A percentile compares a stretch with the other conserved stretches of the same genome.
Evolutionary conservation across 208 protist genomes (phyloP).

Genomic region (Crithidia sp.): DNA sequence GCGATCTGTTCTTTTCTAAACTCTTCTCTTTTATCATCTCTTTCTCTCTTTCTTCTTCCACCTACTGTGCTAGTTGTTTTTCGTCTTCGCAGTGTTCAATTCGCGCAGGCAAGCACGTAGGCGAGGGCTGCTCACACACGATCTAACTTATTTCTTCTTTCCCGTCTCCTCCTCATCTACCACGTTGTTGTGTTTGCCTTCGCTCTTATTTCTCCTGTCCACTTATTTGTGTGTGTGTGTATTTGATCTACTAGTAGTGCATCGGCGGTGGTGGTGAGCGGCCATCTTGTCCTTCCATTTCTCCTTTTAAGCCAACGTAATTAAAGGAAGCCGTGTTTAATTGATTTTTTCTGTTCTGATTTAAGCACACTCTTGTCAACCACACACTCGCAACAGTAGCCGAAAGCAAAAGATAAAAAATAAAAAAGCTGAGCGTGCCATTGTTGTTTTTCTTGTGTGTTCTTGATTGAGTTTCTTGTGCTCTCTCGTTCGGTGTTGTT

Average conservation of each 20-base stretch:
- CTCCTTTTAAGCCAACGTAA: not conserved
- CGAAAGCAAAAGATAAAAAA: too few species aligned
- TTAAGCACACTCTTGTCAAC: too few species aligned
- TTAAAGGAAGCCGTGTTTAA: not conserved
- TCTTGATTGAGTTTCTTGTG: constrained; percentile 7
- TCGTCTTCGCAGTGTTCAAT: not conserved
- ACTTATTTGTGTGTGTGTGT: not conserved
- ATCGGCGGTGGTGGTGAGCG: not conserved
- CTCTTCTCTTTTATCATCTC: not conserved
- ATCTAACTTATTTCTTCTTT: too few species aligned
- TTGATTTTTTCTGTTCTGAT: too few species aligned
- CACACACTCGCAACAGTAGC: too few species aligned
- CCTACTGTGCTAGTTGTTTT: not conserved
- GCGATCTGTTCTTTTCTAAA: not conserved
- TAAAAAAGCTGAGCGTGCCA: not conserved
- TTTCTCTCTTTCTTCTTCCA: not conserved
- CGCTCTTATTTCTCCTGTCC: too few species aligned
- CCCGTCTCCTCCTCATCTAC: too few species aligned
- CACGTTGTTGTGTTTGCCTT: too few species aligned
- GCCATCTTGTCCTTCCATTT: not conserved
- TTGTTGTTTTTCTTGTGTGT: constrained; percentile 6
- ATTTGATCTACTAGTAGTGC: not conserved
- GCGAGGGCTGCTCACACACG: too few species aligned
- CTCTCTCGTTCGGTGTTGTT: constrained; percentile 16
- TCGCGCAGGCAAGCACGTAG: too few species aligned